Percentiles rank a stretch among this genome's conserved stretches.
phyloP scores from a whole-genome alignment of 148 eudicot species.

The Rhododendron simsii region DNA sequence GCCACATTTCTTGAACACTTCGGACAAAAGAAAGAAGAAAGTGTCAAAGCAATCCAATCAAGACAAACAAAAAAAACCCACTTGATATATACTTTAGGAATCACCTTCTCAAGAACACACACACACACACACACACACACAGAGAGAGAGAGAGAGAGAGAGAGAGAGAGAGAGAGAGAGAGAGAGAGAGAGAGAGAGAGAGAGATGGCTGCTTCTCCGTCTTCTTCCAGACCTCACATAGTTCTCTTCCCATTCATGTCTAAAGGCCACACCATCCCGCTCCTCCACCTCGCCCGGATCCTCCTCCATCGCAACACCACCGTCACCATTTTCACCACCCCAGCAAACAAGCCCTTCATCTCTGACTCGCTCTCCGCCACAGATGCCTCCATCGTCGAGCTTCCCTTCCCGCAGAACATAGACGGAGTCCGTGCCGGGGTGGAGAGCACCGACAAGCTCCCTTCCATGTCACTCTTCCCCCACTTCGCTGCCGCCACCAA shows the following conservation, averaged over 20 bases:
- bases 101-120: neutral
- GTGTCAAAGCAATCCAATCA: too few relatives aligned
- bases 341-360: neutral
- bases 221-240: neutral
- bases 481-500: neutral
- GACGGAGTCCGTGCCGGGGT: neutral
- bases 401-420: neutral
- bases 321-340: neutral
- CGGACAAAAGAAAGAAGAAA: too few relatives aligned
- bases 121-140: too few relatives aligned
- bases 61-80: too few relatives aligned
- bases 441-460: neutral
- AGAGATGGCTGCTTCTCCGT: neutral
- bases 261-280: neutral
- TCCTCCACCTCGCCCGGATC: neutral
- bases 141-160: neutral
- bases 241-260: neutral
- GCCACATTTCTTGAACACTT: too few relatives aligned
- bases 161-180: neutral
- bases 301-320: neutral
- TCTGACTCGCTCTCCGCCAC: neutral
- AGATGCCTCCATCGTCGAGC: neutral
- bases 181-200: neutral
- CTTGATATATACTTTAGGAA: neutral
- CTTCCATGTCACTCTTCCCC: neutral